Percentiles rank a stretch among this genome's conserved stretches.
Conservation (phyloP, 148 eudicot genomes). For the Linanthus parryae region DNA sequence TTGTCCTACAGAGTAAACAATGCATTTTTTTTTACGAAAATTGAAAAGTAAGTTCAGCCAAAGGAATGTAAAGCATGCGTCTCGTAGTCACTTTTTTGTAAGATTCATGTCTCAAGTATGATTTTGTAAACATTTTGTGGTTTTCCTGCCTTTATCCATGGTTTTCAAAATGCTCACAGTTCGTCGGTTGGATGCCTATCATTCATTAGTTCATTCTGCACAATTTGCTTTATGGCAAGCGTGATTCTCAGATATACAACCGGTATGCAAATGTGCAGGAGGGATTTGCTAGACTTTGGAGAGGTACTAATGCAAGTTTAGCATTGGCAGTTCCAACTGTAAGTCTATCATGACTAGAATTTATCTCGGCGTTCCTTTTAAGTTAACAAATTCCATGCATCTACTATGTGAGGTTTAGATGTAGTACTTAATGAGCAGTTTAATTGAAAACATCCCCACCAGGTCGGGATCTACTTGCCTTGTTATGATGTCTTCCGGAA, state of each 20-base stretch:
- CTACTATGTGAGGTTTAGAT: not conserved
- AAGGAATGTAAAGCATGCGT: too few species aligned
- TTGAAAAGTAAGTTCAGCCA: too few species aligned
- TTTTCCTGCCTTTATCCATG: too few species aligned
- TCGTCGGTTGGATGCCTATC: too few species aligned
- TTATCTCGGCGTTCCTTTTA: not conserved
- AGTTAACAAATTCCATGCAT: too few species aligned
- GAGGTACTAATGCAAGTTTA: conserved; percentile 93
- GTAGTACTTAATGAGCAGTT: not conserved
- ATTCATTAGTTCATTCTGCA: too few species aligned
- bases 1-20: too few species aligned
- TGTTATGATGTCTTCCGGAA: conserved; percentile 75
- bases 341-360: conserved; percentile 21
- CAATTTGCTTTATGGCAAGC: not conserved
- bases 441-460: conserved; percentile 5
- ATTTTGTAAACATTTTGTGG: too few species aligned
- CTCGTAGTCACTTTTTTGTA: too few species aligned
- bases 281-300: conserved; percentile 79
- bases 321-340: conserved; percentile 86
- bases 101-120: too few species aligned
- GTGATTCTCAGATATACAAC: conserved; percentile 18
- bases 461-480: conserved; percentile 93
- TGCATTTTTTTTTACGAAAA: too few species aligned
- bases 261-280: conserved; percentile 56
- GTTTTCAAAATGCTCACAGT: too few species aligned